Percentiles rank a stretch among this genome's conserved stretches.
Evolutionary conservation across 2,329 filamentous ascomycete species (phyloP).

Genomic region (Calonectria pseudoturangicola): DNA sequence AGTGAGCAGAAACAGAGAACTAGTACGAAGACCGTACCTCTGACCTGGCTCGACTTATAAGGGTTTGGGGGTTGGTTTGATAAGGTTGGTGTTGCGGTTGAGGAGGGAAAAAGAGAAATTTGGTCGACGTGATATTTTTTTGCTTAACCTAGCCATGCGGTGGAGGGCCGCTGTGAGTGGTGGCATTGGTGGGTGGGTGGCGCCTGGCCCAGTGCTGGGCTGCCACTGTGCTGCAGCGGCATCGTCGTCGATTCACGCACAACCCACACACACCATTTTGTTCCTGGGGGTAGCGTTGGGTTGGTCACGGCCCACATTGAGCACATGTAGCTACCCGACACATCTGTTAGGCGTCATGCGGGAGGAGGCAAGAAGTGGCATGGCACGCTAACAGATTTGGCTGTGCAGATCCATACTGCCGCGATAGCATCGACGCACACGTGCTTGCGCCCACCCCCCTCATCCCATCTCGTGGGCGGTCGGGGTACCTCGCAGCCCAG

Average conservation of each 20-base stretch:
- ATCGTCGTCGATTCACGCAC: constrained; percentile 24
- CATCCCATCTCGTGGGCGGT: constrained; percentile 47
- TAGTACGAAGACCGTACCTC: constrained; percentile 76
- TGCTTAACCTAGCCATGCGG: constrained; percentile 56
- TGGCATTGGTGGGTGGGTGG: constrained; percentile 37
- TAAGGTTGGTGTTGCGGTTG: constrained; percentile 70
- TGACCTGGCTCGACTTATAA: constrained; percentile 69
- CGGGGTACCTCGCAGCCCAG: constrained; percentile 48
- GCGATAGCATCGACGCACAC: constrained; percentile 41
- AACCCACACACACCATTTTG: constrained; percentile 27
- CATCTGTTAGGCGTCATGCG: constrained; percentile 40
- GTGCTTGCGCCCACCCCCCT: constrained; percentile 42
- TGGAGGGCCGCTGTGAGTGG: constrained; percentile 46
- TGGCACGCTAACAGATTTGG: constrained; percentile 44
- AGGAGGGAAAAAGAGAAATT: constrained; percentile 65
- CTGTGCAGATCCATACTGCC: neutral
- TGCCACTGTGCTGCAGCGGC: constrained; percentile 24
- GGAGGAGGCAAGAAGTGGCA: constrained; percentile 9
- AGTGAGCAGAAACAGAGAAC: constrained; percentile 76
- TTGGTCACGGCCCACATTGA: constrained; percentile 30
- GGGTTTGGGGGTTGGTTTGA: constrained; percentile 65
- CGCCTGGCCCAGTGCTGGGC: constrained; percentile 42
- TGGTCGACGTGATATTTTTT: constrained; percentile 59
- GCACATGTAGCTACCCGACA: constrained; percentile 40
- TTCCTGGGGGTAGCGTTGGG: constrained; percentile 29